Conservation (phyloP, 257 asterid genomes). For the Verbena officinalis region DNA sequence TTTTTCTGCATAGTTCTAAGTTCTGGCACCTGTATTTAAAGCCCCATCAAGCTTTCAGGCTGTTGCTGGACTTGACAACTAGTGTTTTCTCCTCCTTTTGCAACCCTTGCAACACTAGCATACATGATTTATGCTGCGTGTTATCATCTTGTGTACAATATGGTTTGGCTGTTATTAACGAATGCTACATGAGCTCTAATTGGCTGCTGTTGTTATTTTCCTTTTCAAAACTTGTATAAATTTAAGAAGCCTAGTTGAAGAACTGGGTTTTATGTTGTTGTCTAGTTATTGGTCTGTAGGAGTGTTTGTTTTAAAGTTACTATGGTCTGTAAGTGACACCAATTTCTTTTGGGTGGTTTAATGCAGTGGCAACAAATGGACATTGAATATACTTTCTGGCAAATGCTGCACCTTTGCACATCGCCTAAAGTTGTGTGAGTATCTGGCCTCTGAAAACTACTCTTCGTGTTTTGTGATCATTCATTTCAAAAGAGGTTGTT, state of each 20-base stretch:
- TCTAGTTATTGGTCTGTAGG: conserved; percentile 9
- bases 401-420: conserved; percentile 96
- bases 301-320: conserved; percentile 10
- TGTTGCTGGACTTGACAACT: neutral
- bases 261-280: conserved; percentile 7
- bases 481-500: conserved; percentile 18
- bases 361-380: conserved; percentile 99
- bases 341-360: conserved; percentile 31
- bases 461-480: conserved; percentile 24
- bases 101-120: neutral
- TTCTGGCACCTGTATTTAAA: neutral
- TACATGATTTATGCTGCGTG: neutral
- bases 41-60: neutral
- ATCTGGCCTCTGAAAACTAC: conserved; percentile 33
- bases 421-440: conserved; percentile 99
- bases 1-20: neutral
- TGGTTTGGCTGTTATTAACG: neutral
- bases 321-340: conserved; percentile 27
- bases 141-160: neutral
- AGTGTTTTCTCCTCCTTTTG: neutral
- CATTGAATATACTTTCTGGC: conserved; percentile 98
- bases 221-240: neutral
- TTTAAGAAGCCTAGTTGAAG: conserved; percentile 14
- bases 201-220: conserved; percentile 12
- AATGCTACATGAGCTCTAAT: conserved; percentile 6